These are phyloP conservation scores for Chlorencoelia australis DNA, from an alignment of 2,329 filamentous ascomycete genomes.

Conservation along the genomic window DNA sequence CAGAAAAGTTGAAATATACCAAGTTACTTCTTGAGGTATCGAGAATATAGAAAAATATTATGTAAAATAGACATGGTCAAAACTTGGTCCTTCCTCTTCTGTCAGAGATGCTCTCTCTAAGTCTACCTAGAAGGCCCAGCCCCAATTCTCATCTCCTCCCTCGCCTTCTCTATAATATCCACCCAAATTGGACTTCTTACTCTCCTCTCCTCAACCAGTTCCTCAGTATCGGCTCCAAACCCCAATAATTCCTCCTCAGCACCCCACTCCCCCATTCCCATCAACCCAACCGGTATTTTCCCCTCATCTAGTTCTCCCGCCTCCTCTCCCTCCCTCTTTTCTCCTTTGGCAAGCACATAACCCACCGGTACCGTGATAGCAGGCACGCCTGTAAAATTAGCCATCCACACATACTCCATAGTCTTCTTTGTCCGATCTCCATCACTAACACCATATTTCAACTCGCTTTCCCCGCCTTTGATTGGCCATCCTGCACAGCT, in stretches of 20 bases:
- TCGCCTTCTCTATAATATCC: too few relatives aligned
- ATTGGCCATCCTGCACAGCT: slow-evolving; percentile 64
- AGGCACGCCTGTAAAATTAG: slow-evolving; percentile 73
- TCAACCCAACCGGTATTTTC: slow-evolving; percentile 47
- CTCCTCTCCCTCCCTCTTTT: slow-evolving; percentile 9
- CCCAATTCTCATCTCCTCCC: too few relatives aligned
- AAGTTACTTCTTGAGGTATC: too few relatives aligned
- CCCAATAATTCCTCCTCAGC: slow-evolving; percentile 50
- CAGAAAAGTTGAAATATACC: too few relatives aligned
- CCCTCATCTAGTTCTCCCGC: slow-evolving; percentile 40
- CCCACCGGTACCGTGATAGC: slow-evolving; percentile 66
- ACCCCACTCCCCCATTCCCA: slow-evolving; percentile 59
- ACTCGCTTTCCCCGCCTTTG: slow-evolving; percentile 44
- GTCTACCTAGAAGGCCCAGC: too few relatives aligned
- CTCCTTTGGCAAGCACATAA: slow-evolving; percentile 37
- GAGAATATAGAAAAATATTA: too few relatives aligned
- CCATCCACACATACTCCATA: slow-evolving; percentile 80
- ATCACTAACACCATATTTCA: slow-evolving; percentile 62
- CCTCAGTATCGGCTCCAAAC: slow-evolving; percentile 49
- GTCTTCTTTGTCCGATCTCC: slow-evolving; percentile 60
- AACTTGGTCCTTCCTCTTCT: too few relatives aligned
- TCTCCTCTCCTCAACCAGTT: too few relatives aligned
- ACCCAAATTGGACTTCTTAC: too few relatives aligned
- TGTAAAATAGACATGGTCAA: too few relatives aligned
- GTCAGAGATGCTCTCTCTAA: too few relatives aligned